Evolutionary conservation across 176 grass and related monocot species (phyloP), one percentile per base, ranked within the genome.

Genomic region (Lolium multiflorum): DNA sequence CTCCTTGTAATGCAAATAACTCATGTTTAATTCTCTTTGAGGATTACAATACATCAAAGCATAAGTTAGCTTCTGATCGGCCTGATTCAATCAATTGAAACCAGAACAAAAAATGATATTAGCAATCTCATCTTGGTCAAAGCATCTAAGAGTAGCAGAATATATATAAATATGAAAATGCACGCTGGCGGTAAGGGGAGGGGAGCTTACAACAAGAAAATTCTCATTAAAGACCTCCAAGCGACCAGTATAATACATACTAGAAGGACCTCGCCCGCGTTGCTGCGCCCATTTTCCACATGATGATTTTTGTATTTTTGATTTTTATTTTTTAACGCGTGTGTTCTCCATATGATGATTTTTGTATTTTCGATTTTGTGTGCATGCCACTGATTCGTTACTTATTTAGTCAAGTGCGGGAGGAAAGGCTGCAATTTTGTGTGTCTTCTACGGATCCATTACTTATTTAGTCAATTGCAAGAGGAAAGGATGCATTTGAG

Each of bases 191-290:
- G 22, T 2, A 17, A 3, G 71, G 11, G 18, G 15, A 9, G 18
- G 39, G 50, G 20, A 56, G 67, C 96, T 96, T 95, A 98, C 94
- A 20, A n/a, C n/a, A 80, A 95, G 88, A 87, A 98, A 96, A 38
- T 92, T 98, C 77, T 98, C 97, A 83, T 98, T 98, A 35, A 92
- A 98, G 68, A 96, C 94, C 78, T 98, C 97, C 68, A 96, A 83
- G 49, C 92, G 86, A 46, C 94, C 92, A 73, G 94, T 96, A 79
- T 98, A 98, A 88, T 96, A 98, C 97, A 2, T 31, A 52, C 14
- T 54, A 54, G 15, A 54, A 16, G 51, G 15, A 54, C 51, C 51
- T 54, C 14, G 15, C 15, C 0, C 14, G 51, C 15, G 14, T 54
- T 54, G 51, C 51, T 54, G 51, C 51, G 5, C 51, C 4, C 51